Conservation (phyloP, 2,329 filamentous ascomycete genomes). For the Aspergillus sp. region DNA sequence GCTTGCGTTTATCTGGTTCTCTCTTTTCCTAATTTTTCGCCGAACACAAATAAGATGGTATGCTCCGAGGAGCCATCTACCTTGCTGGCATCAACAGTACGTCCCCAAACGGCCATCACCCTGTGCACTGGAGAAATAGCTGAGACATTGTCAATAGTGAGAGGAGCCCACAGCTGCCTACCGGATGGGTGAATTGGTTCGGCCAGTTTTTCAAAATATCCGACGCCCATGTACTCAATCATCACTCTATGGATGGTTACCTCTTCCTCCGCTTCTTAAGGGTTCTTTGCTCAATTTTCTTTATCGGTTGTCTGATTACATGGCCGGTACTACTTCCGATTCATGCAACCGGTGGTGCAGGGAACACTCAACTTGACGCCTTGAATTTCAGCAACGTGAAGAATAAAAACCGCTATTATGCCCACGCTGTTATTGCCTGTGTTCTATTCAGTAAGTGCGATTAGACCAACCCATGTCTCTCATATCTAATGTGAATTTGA, state of each 20-base stretch:
- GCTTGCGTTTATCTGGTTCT: conserved; percentile 45
- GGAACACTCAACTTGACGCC: conserved; percentile 67
- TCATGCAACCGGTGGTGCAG: conserved; percentile 76
- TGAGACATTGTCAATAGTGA: conserved; percentile 30
- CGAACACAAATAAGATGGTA: conserved; percentile 48
- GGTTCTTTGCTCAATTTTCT: conserved; percentile 72
- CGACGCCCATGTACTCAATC: conserved; percentile 81
- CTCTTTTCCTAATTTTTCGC: conserved; percentile 48
- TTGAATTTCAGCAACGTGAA: conserved; percentile 77
- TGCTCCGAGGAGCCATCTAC: conserved; percentile 43
- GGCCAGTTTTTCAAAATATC: conserved; percentile 53
- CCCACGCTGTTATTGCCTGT: conserved; percentile 74
- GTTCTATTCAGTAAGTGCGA: conserved; percentile 52
- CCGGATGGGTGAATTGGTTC: conserved; percentile 56
- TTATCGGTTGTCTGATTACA: conserved; percentile 78
- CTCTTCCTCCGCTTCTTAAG: conserved; percentile 87
- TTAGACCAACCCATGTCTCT: not conserved
- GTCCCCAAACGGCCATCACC: conserved; percentile 4
- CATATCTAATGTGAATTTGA: not conserved
- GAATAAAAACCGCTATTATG: conserved; percentile 68
- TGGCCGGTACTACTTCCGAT: conserved; percentile 88
- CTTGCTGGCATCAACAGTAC: conserved; percentile 43
- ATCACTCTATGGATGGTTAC: conserved; percentile 88
- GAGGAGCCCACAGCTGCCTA: conserved; percentile 48
- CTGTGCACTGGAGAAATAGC: not conserved